A percentile compares a stretch with the other conserved stretches of the same genome.
phyloP scores from a whole-genome alignment of 805 yeast genomes.

The Yarrowia alimentaria region DNA sequence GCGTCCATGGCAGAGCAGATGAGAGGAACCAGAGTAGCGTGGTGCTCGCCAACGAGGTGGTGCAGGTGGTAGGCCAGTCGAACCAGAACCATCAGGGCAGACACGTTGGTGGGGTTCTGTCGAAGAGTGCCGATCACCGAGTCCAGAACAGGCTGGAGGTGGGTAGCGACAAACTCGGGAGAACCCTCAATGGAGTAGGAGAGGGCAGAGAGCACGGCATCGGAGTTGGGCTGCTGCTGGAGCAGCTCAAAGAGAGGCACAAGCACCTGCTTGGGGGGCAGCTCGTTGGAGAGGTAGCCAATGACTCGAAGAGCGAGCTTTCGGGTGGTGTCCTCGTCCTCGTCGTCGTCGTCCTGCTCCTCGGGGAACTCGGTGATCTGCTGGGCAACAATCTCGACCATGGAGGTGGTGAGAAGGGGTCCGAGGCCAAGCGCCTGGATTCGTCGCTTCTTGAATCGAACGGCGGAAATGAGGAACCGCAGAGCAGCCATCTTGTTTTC shows the following conservation, averaged over 20 bases:
- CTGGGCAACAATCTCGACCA: constrained; percentile 75
- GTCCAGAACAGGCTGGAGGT: constrained; percentile 70
- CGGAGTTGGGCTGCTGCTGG: constrained; percentile 47
- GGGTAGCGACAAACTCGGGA: constrained; percentile 83
- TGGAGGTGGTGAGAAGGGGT: constrained; percentile 69
- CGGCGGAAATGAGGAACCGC: constrained; percentile 76
- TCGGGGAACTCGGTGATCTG: constrained; percentile 70
- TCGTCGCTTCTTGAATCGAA: constrained; percentile 77
- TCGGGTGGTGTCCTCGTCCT: constrained; percentile 82
- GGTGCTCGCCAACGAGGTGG: constrained; percentile 79
- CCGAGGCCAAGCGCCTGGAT: constrained; percentile 79
- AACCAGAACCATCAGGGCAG: constrained; percentile 79
- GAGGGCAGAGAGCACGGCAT: constrained; percentile 78
- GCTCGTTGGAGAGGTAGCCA: constrained; percentile 71
- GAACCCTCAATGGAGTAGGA: constrained; percentile 89
- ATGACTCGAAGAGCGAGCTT: constrained; percentile 76
- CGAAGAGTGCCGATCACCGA: constrained; percentile 72
- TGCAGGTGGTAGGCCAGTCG: constrained; percentile 81
- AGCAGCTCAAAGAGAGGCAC: constrained; percentile 70
- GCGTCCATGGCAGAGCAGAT: constrained; percentile 83
- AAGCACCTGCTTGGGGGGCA: constrained; percentile 92
- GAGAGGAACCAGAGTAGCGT: constrained; percentile 77
- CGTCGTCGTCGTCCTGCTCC: constrained; percentile 88
- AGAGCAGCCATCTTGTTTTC: constrained; percentile 81
- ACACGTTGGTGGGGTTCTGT: constrained; percentile 72